Conservation (phyloP, 73 alveolate species). For the Strombidium stylifer region DNA sequence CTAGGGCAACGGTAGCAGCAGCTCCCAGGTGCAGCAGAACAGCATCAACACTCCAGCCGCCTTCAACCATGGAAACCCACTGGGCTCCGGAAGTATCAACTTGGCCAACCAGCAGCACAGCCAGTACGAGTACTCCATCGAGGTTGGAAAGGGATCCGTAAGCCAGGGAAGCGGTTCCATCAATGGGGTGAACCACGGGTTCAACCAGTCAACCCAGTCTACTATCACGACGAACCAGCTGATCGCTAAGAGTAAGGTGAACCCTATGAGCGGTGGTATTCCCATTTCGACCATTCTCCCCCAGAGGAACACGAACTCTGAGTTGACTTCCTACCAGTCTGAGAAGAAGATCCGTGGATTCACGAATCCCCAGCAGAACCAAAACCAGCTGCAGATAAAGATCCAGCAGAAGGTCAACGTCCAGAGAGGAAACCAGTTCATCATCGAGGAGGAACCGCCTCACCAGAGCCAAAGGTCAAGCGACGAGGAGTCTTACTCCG, state of each 20-base stretch:
- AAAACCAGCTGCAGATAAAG: constrained; percentile 15
- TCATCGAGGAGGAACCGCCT: no score
- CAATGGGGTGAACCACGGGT: no score
- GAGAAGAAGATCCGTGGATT: constrained; percentile 20
- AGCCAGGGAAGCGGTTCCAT: no score
- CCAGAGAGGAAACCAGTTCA: no score
- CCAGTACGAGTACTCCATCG: neutral
- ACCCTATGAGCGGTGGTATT: no score
- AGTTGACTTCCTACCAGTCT: constrained; percentile 33
- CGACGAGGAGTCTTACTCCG: constrained; percentile 4
- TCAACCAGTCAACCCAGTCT: no score
- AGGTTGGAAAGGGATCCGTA: constrained; percentile 6
- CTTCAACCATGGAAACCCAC: neutral
- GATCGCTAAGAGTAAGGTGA: no score
- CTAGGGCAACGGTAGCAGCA: constrained; percentile 1
- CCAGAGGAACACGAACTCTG: constrained; percentile 11
- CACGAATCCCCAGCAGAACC: neutral
- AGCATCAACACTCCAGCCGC: no score
- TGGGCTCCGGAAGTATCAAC: neutral
- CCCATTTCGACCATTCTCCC: no score
- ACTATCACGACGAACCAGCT: no score
- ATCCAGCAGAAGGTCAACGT: no score
- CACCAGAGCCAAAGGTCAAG: constrained; percentile 24
- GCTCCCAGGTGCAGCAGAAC: no score
- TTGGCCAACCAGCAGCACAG: neutral